Evolutionary conservation across 352 stramenopile genomes (phyloP).

Genomic region (Pythium brassicae): DNA sequence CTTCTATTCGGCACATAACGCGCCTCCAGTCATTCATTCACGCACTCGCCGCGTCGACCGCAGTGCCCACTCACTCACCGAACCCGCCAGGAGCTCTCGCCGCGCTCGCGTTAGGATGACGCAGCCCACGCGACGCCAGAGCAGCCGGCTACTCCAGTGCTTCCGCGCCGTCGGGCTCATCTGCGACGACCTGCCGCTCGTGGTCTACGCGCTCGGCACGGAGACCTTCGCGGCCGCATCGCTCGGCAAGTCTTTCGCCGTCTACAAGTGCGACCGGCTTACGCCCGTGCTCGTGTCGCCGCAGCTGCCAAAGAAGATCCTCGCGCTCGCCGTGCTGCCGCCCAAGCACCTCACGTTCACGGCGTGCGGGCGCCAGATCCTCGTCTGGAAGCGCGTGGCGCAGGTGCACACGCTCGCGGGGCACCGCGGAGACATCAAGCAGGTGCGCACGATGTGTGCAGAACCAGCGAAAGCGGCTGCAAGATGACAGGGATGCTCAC

Average conservation of each 20-base stretch:
- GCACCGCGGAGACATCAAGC: constrained; percentile 56
- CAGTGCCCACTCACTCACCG: too few relatives aligned
- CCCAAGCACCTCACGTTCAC: constrained; percentile 79
- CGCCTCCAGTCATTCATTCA: too few relatives aligned
- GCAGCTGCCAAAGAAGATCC: constrained; percentile 76
- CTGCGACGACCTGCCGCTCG: constrained; percentile 82
- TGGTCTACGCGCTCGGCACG: constrained; percentile 84
- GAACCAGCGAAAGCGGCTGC: too few relatives aligned
- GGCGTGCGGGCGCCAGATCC: constrained; percentile 62
- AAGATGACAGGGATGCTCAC: too few relatives aligned
- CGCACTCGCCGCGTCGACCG: too few relatives aligned
- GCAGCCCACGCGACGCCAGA: constrained; percentile 46
- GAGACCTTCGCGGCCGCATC: constrained; percentile 86
- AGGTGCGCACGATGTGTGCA: constrained; percentile 13
- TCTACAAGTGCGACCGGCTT: constrained; percentile 89
- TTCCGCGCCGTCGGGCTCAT: constrained; percentile 91
- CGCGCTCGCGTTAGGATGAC: too few relatives aligned
- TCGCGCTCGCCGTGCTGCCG: constrained; percentile 49
- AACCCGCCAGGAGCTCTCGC: too few relatives aligned
- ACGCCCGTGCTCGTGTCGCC: constrained; percentile 80
- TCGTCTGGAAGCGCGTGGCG: constrained; percentile 69
- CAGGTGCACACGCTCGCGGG: constrained; percentile 48
- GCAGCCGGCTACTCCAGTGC: constrained; percentile 76
- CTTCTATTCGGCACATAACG: too few relatives aligned
- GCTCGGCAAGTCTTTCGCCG: constrained; percentile 88